These are phyloP conservation scores for Suillus luteus DNA, from an alignment of 768 basidiomycete species.

Conservation along the genomic window DNA sequence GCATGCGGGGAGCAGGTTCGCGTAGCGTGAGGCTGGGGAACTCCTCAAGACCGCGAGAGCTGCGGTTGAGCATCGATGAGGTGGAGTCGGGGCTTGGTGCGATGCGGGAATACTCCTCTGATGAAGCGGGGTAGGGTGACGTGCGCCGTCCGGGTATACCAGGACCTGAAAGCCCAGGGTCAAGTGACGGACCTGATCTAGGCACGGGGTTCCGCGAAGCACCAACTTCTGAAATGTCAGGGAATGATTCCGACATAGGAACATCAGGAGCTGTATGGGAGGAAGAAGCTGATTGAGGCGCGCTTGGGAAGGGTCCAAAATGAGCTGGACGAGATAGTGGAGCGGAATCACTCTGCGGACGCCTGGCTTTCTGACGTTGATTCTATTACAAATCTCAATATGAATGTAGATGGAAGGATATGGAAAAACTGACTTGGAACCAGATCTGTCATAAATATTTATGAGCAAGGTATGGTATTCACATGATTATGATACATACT, in stretches of 20 bases:
- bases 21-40: conserved; percentile 17
- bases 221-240: conserved; percentile 20
- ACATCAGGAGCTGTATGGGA: conserved; percentile 18
- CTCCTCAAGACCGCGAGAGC: conserved; percentile 14
- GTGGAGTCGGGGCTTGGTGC: conserved; percentile 15
- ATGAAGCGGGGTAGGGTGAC: conserved; percentile 20
- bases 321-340: conserved; percentile 58
- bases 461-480: conserved; percentile 15
- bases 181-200: conserved; percentile 31
- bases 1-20: conserved; percentile 17
- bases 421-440: conserved; percentile 65
- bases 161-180: conserved; percentile 51
- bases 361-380: conserved; percentile 84
- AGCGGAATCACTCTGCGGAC: conserved; percentile 63
- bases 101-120: conserved; percentile 21
- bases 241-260: conserved; percentile 3
- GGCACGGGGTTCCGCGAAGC: conserved; percentile 16
- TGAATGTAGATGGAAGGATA: conserved; percentile 14
- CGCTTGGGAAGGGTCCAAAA: conserved; percentile 61
- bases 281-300: conserved; percentile 36
- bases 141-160: conserved; percentile 48
- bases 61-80: conserved; percentile 8
- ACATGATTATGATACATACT: conserved; percentile 46
- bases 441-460: conserved; percentile 59
- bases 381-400: conserved; percentile 53